Conservation (phyloP, 2,329 filamentous ascomycete species). For the Ophiostoma perfectum region DNA sequence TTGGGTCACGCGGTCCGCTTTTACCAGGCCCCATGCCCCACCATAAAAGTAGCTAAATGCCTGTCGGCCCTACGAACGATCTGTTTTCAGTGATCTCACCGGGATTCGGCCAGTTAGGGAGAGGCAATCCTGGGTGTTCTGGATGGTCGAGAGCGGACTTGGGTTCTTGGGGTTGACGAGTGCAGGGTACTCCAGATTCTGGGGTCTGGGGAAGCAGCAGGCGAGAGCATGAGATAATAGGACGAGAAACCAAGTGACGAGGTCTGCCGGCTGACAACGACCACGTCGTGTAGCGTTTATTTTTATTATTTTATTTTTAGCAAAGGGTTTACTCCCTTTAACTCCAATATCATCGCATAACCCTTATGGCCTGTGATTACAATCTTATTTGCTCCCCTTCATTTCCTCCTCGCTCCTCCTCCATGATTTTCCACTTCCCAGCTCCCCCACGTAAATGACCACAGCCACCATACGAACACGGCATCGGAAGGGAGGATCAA, state of each 20-base stretch:
- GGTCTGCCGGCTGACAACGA: background rate
- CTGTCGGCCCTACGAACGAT: background rate
- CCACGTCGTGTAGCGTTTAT: background rate
- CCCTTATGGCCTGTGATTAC: background rate
- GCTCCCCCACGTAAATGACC: background rate
- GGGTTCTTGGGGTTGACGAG: background rate
- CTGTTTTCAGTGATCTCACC: background rate
- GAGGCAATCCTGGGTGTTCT: background rate
- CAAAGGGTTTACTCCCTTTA: too few species aligned
- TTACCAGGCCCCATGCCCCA: constrained; percentile 4
- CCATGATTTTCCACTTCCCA: background rate
- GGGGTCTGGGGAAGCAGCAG: background rate
- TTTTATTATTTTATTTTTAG: background rate
- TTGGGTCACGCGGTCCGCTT: constrained; percentile 2
- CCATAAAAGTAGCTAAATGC: background rate
- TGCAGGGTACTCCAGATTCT: background rate
- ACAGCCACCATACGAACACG: constrained; percentile 4
- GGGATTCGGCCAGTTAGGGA: background rate
- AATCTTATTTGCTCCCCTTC: background rate
- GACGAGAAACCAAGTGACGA: background rate
- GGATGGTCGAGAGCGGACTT: background rate
- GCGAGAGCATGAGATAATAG: too few species aligned
- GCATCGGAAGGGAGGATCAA: background rate
- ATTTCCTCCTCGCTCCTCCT: background rate
- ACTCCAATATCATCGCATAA: background rate